phyloP scores from a whole-genome alignment of 192 early-diverging fungal species.

The Backusella parvicylindrica region DNA sequence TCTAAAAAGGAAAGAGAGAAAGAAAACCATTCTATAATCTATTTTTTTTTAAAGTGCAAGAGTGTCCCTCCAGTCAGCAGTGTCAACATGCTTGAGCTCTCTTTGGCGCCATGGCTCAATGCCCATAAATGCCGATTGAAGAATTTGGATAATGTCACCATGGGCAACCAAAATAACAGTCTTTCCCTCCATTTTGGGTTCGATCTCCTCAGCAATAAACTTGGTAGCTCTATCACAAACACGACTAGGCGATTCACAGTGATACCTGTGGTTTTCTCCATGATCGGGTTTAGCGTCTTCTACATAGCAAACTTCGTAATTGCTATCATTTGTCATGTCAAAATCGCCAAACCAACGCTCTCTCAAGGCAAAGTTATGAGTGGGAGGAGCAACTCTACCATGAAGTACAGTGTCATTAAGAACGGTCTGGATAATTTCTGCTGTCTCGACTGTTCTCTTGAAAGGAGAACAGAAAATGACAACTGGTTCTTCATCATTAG shows the following conservation, averaged over 20 bases:
- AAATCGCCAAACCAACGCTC: slow-evolving; percentile 57
- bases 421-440: slow-evolving; percentile 36
- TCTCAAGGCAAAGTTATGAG: slow-evolving; percentile 32
- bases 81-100: slow-evolving; percentile 41
- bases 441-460: slow-evolving; percentile 47
- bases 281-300: slow-evolving; percentile 31
- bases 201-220: slow-evolving; percentile 34
- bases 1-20: not conserved
- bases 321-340: slow-evolving; percentile 42
- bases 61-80: slow-evolving; percentile 42
- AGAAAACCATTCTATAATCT: not conserved
- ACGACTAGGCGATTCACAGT: slow-evolving; percentile 17
- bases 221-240: slow-evolving; percentile 26
- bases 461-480: slow-evolving; percentile 51
- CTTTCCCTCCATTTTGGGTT: slow-evolving; percentile 21
- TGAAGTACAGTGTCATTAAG: slow-evolving; percentile 8
- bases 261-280: slow-evolving; percentile 14
- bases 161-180: slow-evolving; percentile 45
- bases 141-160: slow-evolving; percentile 52
- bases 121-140: slow-evolving; percentile 38
- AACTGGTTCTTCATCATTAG: slow-evolving; percentile 15
- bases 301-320: slow-evolving; percentile 43
- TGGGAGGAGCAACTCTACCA: slow-evolving; percentile 14
- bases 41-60: not conserved
- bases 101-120: slow-evolving; percentile 45